Evolutionary conservation across 2,329 filamentous ascomycete species (phyloP).

Genomic region (Orbilia brochopaga): DNA sequence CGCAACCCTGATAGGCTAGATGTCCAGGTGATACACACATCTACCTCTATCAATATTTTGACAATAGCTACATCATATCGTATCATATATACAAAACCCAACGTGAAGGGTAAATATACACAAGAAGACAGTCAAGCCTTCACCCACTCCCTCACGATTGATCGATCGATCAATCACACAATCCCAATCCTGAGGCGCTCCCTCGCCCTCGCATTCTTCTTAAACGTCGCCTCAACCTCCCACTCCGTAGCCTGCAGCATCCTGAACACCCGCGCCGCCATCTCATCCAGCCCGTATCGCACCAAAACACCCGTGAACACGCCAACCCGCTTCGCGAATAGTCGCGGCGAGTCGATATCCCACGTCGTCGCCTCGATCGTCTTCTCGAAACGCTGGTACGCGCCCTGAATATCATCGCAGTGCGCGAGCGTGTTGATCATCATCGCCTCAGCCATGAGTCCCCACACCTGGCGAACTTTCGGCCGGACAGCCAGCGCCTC

Average conservation of each 20-base stretch:
- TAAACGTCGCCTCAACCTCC: background rate
- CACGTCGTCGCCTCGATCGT: conserved; percentile 14
- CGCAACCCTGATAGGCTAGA: no score
- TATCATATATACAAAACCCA: background rate
- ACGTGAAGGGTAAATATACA: background rate
- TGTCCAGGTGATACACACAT: no score
- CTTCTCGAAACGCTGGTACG: conserved; percentile 14
- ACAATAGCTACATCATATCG: no score
- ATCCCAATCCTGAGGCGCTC: background rate
- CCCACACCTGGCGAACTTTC: conserved; percentile 2
- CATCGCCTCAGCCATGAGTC: conserved; percentile 15
- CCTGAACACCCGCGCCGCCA: conserved; percentile 6
- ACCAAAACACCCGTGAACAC: conserved; percentile 22
- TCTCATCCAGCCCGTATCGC: background rate
- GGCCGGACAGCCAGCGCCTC: background rate
- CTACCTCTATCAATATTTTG: no score
- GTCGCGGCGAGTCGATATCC: conserved; percentile 16
- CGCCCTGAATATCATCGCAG: conserved; percentile 12
- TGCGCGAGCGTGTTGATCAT: conserved; percentile 21
- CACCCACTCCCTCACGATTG: background rate
- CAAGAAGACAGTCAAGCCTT: background rate
- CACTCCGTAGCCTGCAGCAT: conserved; percentile 16
- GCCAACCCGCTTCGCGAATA: conserved; percentile 15
- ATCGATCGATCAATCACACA: background rate
- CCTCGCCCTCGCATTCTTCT: background rate